Percentiles rank a stretch among this genome's conserved stretches.
Evolutionary conservation across 208 protist genomes (phyloP).

Genomic region (Entamoeba nuttalli): DNA sequence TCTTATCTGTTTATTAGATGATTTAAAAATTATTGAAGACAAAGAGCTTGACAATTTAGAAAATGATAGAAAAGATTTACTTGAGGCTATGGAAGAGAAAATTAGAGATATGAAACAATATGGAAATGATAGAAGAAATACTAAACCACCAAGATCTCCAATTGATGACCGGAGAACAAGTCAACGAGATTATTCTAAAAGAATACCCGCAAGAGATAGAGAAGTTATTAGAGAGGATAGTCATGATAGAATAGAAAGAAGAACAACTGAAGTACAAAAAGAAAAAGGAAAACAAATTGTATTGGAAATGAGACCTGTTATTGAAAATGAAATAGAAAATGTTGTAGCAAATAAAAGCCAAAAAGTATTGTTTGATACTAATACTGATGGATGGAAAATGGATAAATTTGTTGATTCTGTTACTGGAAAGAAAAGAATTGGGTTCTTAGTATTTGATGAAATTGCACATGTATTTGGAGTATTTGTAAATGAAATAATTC

Average conservation of each 20-base stretch:
- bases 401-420: not conserved
- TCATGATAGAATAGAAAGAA: not conserved
- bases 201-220: not conserved
- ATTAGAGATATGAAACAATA: too few species aligned
- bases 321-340: not conserved
- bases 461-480: not conserved
- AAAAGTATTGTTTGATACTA: not conserved
- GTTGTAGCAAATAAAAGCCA: not conserved
- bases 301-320: not conserved
- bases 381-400: not conserved
- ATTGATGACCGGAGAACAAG: too few species aligned
- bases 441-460: not conserved
- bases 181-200: too few species aligned
- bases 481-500: not conserved
- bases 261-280: not conserved
- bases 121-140: too few species aligned
- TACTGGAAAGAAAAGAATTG: not conserved
- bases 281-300: not conserved
- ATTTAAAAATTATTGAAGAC: too few species aligned
- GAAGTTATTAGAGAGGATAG: not conserved
- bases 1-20: too few species aligned
- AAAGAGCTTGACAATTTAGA: too few species aligned
- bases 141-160: too few species aligned
- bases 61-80: too few species aligned
- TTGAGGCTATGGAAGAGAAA: too few species aligned